A percentile compares a stretch with the other conserved stretches of the same genome.
phyloP scores from a whole-genome alignment of 768 basidiomycete genomes.

The Boletus speciosus region DNA sequence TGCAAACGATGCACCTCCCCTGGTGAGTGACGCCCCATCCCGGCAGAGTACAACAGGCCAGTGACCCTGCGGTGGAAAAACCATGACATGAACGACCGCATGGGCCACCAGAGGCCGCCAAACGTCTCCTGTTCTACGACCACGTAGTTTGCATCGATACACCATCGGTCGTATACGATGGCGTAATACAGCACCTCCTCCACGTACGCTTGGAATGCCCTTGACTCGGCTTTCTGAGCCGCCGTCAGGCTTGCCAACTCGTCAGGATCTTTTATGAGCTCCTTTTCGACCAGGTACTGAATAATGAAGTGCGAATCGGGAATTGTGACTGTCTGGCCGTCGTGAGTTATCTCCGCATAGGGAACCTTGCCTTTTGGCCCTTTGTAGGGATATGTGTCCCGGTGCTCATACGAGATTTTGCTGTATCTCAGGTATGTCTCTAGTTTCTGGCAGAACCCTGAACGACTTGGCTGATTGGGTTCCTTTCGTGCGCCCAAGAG shows the following conservation, averaged over 20 bases:
- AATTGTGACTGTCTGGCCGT: slow-evolving; percentile 15
- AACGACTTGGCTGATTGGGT: slow-evolving; percentile 19
- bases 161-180: slow-evolving; percentile 32
- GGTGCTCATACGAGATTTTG: slow-evolving; percentile 27
- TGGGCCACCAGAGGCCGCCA: slow-evolving; percentile 11
- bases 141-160: slow-evolving; percentile 25
- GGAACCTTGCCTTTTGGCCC: slow-evolving; percentile 35
- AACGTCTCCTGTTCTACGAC: slow-evolving; percentile 13
- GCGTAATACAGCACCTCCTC: slow-evolving; percentile 31
- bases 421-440: slow-evolving; percentile 30
- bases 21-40: slow-evolving; percentile 32
- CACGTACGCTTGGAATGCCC: slow-evolving; percentile 33
- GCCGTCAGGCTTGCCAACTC: slow-evolving; percentile 23
- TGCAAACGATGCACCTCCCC: slow-evolving; percentile 31
- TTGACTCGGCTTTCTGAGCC: slow-evolving; percentile 30
- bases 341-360: slow-evolving; percentile 29
- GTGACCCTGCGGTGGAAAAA: slow-evolving; percentile 19
- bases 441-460: slow-evolving; percentile 35
- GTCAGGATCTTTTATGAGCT: slow-evolving; percentile 28
- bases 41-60: slow-evolving; percentile 16
- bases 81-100: slow-evolving; percentile 25
- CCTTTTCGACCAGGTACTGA: slow-evolving; percentile 25
- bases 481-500: slow-evolving; percentile 26
- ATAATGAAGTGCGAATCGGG: slow-evolving; percentile 36
- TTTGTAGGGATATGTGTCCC: slow-evolving; percentile 21